Evolutionary conservation across 1,284 basidiomycete genomes (phyloP), one percentile per base, ranked within the genome.

Genomic region (Psilocybe mexicana): DNA sequence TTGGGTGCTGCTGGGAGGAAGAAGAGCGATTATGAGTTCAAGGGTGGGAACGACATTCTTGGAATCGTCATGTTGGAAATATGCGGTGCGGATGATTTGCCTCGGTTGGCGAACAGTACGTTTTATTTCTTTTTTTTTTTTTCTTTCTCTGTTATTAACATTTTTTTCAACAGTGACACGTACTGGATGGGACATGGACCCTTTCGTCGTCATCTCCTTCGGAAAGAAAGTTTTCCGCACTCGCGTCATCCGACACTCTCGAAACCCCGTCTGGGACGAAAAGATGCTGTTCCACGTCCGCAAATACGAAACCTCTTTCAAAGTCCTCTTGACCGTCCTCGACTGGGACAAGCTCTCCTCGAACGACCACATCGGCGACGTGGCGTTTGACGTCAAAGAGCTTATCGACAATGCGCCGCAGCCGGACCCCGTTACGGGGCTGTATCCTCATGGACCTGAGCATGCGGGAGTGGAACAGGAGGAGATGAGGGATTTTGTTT

Each of bases 181-280:
- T 2, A 91, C 85, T 0, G 91, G 91, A 0, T 95, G 88, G 84
- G 96, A 98, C 70, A 98, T 98, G 95, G 95, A 99, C 67, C 95
- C 95, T 0, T 98, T 98, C 68, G 92, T 94, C 12, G 94, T 99
- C 63, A 85, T 96, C 63, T 95, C 93, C 2, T 98, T 99, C 65
- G 93, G 95, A 38, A 96, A 96, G 75, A 98, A 98, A 73, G 93
- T 98, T 8, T 98, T 98, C 76, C 84, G 96, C 2, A 98, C 95
- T 0, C 88, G 94, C 46, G 88, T 95, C 28, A 90, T 95, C 60
- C 85, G 93, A 8, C 93, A 96, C 71, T 90, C 87, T 11, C 84
- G 94, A 60, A 94, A 93, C 70, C 96, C 96, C 0, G 80, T 83
- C 0, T 99, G 96, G 94, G 92, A 98, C 65, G 95, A 98, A 75